Base-by-base conservation (phyloP, 2,329 filamentous ascomycete species). In the Talaromyces sp. region DNA sequence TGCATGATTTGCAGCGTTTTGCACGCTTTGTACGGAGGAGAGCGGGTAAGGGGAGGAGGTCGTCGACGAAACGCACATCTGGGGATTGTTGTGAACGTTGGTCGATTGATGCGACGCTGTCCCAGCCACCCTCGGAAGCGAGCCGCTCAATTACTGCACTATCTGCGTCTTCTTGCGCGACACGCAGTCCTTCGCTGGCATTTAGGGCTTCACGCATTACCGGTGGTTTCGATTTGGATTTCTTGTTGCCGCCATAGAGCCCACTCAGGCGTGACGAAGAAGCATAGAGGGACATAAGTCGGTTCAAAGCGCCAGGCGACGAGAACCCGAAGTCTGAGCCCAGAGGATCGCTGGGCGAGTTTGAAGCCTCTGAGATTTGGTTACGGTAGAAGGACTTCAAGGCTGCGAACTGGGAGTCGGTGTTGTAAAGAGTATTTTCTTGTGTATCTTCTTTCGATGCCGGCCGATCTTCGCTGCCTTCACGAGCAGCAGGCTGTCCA, bases 251-350 rank as follows among this genome's bases (percentile, higher is more conserved):
- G 50, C 80, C 80, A 61, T 74, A 74, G 27, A 83, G 79, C 48
- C 78, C 82, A 58, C 80, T 84, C 49, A 84, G 82, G 0, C 68
- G 62, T 7, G 80, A 80, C 0, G 72, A 71, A 2, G 71, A 74
- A 0, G 89, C 90, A 74, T 97, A 97, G 22, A 97, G 79, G 57
- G 86, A 92, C 90, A 97, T 95, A 65, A 97, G 94, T 29, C 93
- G 86, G 22, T 89, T 87, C 49, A 97, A 77, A 9, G 91, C 89
- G 4, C 86, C 88, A 0, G 93, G 92, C 0, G 92, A 96, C 27
- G 81, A 82, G 72, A 86, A 87, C 1, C 68, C 70, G 47, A 73
- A 68, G 39, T 76, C 73, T 0, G 69, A 65, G 9, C 87, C 86
- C 24, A 85, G 73, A 42, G 73, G 72, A 1, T 82, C 81, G 4